Evolutionary conservation across 768 basidiomycete genomes (phyloP), one percentile per base, ranked within the genome.

Genomic region (Tulasnella calospora): DNA sequence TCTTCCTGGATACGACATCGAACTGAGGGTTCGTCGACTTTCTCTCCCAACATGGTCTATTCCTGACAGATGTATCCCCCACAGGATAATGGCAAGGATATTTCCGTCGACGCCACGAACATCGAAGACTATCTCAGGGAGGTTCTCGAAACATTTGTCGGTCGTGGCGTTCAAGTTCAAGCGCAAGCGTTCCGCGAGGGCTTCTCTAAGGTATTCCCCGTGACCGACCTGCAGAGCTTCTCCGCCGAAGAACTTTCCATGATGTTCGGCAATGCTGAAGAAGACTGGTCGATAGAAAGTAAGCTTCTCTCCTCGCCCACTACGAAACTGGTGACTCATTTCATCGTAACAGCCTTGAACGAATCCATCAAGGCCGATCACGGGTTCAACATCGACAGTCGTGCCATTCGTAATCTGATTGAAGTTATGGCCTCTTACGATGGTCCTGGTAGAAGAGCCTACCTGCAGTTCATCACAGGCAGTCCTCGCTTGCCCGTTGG

Each of bases 351-450:
- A 98, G 97, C 95, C 30, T 88, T 99, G 44, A 90, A 89, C 47
- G 96, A 97, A 83, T 91, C 93, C 3, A 84, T 98, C 83, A 99
- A 98, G 84, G 98, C 98, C 15, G 98, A 99, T 82, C 98, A 99
- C 83, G 98, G 98, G 10, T 99, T 96, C 88, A 96, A 97, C 82
- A 91, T 92, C 17, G 97, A 99, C 83, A 96, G 95, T 82, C 91
- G 92, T 47, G 91, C 95, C 0, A 96, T 99, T 79, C 90, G 92
- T 69, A 91, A 94, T 82, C 88, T 99, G 77, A 84, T 98, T 35
- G 94, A 93, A 75, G 89, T 95, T 80, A 94, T 99, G 91, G 87
- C 93, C 1, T 89, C 89, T 76, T 98, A 92, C 81, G 92, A 96
- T 82, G 84, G 83, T 21, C 83, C 89, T 2, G 89, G 89, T 23